Evolutionary conservation across 768 basidiomycete species (phyloP).

Genomic region (Rhizopogon salebrosus): DNA sequence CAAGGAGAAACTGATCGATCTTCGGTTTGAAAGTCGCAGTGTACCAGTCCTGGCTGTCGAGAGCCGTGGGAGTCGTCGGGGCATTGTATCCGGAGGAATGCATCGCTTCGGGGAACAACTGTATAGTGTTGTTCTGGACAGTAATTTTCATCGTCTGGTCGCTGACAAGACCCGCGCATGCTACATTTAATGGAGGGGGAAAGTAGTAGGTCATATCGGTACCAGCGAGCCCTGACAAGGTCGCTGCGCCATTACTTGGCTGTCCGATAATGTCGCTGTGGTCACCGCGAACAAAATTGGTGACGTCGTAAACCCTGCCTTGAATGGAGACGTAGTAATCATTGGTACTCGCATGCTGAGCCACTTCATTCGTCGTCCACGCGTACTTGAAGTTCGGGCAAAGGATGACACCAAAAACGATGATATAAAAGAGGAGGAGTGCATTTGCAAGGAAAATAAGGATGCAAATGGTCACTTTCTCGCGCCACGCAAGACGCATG

Average conservation of each 20-base stretch:
- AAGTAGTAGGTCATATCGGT: slow-evolving; percentile 60
- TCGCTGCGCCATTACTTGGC: slow-evolving; percentile 42
- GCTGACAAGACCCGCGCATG: slow-evolving; percentile 56
- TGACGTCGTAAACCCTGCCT: slow-evolving; percentile 58
- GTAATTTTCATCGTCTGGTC: slow-evolving; percentile 35
- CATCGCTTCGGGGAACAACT: slow-evolving; percentile 39
- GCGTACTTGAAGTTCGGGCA: slow-evolving; percentile 61
- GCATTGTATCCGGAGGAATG: slow-evolving; percentile 53
- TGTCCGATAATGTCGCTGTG: slow-evolving; percentile 56
- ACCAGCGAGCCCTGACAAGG: slow-evolving; percentile 53
- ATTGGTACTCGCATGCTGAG: slow-evolving; percentile 41
- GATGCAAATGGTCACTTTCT: slow-evolving; percentile 60
- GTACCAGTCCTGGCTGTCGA: slow-evolving; percentile 49
- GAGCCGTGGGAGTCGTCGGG: slow-evolving; percentile 27
- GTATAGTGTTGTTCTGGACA: slow-evolving; percentile 42
- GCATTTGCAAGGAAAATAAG: slow-evolving; percentile 52
- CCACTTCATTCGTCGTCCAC: slow-evolving; percentile 48
- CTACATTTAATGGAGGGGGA: slow-evolving; percentile 52
- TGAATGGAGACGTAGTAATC: slow-evolving; percentile 63
- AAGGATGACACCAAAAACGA: slow-evolving; percentile 54
- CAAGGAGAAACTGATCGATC: slow-evolving; percentile 54
- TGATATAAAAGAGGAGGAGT: slow-evolving; percentile 60
- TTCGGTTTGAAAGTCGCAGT: slow-evolving; percentile 47
- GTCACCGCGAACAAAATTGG: slow-evolving; percentile 53
- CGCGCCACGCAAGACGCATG: slow-evolving; percentile 63